These are phyloP conservation scores for Cymbidium sinense DNA, from an alignment of 106 monocot species.

Conservation along the genomic window DNA sequence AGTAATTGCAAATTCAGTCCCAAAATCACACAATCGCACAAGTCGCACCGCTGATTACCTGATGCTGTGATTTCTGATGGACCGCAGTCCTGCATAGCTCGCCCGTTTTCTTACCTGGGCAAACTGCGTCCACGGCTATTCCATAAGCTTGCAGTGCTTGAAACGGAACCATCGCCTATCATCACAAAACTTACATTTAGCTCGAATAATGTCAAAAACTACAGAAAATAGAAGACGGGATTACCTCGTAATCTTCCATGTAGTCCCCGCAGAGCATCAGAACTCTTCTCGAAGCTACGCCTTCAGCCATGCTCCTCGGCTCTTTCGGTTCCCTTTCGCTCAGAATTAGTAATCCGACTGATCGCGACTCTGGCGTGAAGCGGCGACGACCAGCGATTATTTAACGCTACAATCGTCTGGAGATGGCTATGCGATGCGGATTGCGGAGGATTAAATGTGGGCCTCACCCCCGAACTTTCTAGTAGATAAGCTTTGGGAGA, in stretches of 20 bases:
- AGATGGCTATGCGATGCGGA: too few species aligned
- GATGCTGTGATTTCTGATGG: constrained; percentile 42
- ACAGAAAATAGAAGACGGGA: background rate
- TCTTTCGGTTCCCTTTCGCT: background rate
- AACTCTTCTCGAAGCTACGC: constrained; percentile 2
- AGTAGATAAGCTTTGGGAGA: too few species aligned
- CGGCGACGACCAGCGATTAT: background rate
- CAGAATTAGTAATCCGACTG: background rate
- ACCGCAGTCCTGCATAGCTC: constrained; percentile 78
- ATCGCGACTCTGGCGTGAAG: background rate
- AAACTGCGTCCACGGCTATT: constrained; percentile 67
- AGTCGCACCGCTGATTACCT: constrained; percentile 31
- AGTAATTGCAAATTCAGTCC: too few species aligned
- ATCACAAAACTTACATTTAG: background rate
- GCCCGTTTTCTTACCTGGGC: constrained; percentile 78
- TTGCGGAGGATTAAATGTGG: too few species aligned
- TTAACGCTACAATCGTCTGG: background rate
- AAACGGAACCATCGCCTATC: constrained; percentile 77
- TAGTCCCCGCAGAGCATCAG: constrained; percentile 20
- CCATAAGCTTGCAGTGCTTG: constrained; percentile 82
- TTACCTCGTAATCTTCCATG: constrained; percentile 20
- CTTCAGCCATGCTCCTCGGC: background rate
- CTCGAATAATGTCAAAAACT: background rate
- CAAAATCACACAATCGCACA: background rate
- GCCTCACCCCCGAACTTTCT: too few species aligned